Evolutionary conservation across 306 rosid genomes (phyloP).

Genomic region (Cucumis cinereus): DNA sequence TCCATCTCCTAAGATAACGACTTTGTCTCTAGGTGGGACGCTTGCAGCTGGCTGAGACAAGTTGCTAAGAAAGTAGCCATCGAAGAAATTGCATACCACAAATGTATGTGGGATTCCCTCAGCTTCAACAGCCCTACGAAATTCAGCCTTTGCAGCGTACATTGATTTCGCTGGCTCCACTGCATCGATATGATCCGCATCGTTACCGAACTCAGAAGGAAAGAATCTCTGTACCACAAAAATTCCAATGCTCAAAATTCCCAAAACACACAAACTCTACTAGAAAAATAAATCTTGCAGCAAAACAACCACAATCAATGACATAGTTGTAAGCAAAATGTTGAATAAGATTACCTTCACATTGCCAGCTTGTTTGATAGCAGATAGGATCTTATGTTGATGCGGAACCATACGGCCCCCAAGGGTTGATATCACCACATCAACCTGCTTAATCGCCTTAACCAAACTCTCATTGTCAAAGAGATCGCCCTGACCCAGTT

Average conservation of each 20-base stretch:
- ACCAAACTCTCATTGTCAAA: constrained; percentile 16
- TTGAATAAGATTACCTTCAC: constrained; percentile 14
- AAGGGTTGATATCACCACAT: constrained; percentile 26
- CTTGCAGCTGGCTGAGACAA: constrained; percentile 20
- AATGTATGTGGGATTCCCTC: constrained; percentile 26
- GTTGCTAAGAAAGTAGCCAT: constrained; percentile 21
- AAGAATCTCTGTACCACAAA: constrained; percentile 18
- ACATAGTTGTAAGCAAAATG: background rate
- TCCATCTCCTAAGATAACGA: constrained; percentile 30
- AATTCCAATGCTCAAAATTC: background rate
- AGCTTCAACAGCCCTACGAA: constrained; percentile 22
- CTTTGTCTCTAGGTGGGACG: constrained; percentile 26
- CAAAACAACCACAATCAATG: background rate
- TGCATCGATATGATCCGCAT: constrained; percentile 26
- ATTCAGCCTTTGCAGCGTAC: constrained; percentile 10
- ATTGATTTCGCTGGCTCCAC: constrained; percentile 31
- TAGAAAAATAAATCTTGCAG: background rate
- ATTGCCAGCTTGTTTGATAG: constrained; percentile 28
- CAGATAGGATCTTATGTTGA: constrained; percentile 22
- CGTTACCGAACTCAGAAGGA: constrained; percentile 33
- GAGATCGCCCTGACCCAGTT: constrained; percentile 16
- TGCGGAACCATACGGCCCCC: constrained; percentile 15
- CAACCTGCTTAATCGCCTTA: constrained; percentile 27
- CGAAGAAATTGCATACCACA: constrained; percentile 24
- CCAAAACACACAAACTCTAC: background rate